Evolutionary conservation across 2,329 filamentous ascomycete species (phyloP).

Genomic region (Sarocladium kiliense): DNA sequence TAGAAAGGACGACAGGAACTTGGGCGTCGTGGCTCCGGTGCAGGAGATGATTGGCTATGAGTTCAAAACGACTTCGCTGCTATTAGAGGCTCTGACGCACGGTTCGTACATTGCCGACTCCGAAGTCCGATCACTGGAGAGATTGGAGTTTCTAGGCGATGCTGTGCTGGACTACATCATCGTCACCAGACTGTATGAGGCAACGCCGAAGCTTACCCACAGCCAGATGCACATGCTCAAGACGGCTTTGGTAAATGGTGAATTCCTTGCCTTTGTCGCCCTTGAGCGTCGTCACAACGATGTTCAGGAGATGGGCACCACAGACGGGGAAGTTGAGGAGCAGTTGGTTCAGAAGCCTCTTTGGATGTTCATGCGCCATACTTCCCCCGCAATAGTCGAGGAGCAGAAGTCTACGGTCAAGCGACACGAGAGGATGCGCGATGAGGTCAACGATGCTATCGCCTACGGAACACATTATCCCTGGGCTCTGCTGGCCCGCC

Average conservation of each 20-base stretch:
- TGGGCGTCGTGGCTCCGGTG: slow-evolving; percentile 40
- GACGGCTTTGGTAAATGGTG: slow-evolving; percentile 71
- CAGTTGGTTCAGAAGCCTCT: slow-evolving; percentile 37
- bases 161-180: slow-evolving; percentile 77
- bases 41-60: slow-evolving; percentile 66
- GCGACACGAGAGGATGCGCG: slow-evolving; percentile 44
- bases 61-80: slow-evolving; percentile 62
- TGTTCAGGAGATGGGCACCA: slow-evolving; percentile 15
- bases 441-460: slow-evolving; percentile 46
- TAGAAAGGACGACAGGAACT: slow-evolving; percentile 26
- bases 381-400: slow-evolving; percentile 38
- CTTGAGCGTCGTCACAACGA: slow-evolving; percentile 40
- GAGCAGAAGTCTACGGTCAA: slow-evolving; percentile 38
- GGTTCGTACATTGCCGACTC: slow-evolving; percentile 50
- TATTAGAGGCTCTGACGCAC: slow-evolving; percentile 80
- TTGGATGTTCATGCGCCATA: slow-evolving; percentile 66
- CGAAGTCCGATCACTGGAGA: slow-evolving; percentile 47
- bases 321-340: slow-evolving; percentile 15
- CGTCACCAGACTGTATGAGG: slow-evolving; percentile 53
- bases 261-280: slow-evolving; percentile 72
- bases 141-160: slow-evolving; percentile 86
- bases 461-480: slow-evolving; percentile 55
- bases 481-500: slow-evolving; percentile 64
- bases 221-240: slow-evolving; percentile 71
- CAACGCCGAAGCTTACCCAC: slow-evolving; percentile 35